Conservation (phyloP, 768 basidiomycete species). For the Sarcodon sp. region DNA sequence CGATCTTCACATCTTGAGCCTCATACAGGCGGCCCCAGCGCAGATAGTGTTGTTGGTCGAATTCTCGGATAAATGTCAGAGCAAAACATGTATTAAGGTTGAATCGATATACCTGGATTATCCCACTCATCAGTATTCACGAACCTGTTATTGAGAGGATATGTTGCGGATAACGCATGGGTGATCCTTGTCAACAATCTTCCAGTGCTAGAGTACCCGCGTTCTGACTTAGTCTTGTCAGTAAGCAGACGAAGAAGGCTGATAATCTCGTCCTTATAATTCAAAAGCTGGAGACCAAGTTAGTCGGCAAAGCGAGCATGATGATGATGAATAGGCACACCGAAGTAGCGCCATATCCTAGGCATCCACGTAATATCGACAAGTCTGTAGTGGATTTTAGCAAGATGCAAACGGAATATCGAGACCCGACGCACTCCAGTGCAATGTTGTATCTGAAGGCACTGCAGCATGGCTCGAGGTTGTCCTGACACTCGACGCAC, state of each 20-base stretch:
- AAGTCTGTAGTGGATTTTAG: constrained; percentile 36
- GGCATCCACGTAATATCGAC: constrained; percentile 69
- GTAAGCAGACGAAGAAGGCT: constrained; percentile 50
- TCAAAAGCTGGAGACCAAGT: constrained; percentile 39
- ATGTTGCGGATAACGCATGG: constrained; percentile 61
- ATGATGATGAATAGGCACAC: constrained; percentile 24
- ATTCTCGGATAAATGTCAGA: constrained; percentile 25
- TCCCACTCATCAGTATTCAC: constrained; percentile 77
- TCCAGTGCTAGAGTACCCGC: constrained; percentile 75
- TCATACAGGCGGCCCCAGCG: constrained; percentile 79
- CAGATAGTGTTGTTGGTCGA: constrained; percentile 45
- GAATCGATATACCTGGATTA: constrained; percentile 41
- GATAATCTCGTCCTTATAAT: constrained; percentile 54
- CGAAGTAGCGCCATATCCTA: constrained; percentile 57
- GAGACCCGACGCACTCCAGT: constrained; percentile 64
- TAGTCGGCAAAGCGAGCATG: not conserved
- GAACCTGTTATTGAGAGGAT: constrained; percentile 67
- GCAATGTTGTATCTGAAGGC: constrained; percentile 79
- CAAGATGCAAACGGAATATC: not conserved
- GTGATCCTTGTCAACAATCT: constrained; percentile 66
- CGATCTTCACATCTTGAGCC: constrained; percentile 64
- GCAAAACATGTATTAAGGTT: not conserved
- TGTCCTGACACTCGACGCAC: constrained; percentile 77
- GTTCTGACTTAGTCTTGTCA: constrained; percentile 77
- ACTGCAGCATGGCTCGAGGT: constrained; percentile 63